These are phyloP conservation scores for Pseudogymnoascus sp. DNA, from an alignment of 2,329 filamentous ascomycete genomes.

Conservation along the genomic window DNA sequence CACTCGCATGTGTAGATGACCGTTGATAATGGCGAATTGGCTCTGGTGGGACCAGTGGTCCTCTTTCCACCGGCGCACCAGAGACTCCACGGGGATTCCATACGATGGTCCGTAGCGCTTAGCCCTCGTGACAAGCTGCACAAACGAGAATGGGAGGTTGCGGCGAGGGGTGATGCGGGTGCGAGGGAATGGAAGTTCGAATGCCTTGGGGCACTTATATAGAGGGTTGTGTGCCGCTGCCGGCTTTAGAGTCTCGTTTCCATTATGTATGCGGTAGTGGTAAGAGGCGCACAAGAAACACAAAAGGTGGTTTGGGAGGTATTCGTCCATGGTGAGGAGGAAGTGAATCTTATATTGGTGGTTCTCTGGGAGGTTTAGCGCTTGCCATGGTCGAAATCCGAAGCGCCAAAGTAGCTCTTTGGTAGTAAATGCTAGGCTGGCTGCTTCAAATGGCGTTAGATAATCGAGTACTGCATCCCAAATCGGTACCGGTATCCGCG, in stretches of 20 bases:
- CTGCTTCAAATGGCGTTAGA: constrained; percentile 38
- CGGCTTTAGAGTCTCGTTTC: constrained; percentile 45
- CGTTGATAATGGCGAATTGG: constrained; percentile 45
- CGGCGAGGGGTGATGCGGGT: constrained; percentile 46
- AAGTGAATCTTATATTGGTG: constrained; percentile 40
- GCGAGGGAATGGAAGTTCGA: constrained; percentile 36
- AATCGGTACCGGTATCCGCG: constrained; percentile 19
- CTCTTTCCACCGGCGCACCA: constrained; percentile 43
- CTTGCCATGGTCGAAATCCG: constrained; percentile 32
- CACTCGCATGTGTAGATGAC: constrained; percentile 50
- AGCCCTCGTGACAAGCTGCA: constrained; percentile 47
- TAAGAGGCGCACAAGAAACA: constrained; percentile 50
- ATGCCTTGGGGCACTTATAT: constrained; percentile 46
- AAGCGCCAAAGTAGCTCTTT: constrained; percentile 38
- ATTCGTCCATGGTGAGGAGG: constrained; percentile 40
- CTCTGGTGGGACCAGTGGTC: constrained; percentile 48
- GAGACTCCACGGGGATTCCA: constrained; percentile 38
- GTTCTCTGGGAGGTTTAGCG: constrained; percentile 36
- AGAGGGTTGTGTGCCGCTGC: constrained; percentile 47
- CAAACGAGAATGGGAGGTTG: constrained; percentile 48
- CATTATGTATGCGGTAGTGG: constrained; percentile 45
- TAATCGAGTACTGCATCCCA: constrained; percentile 38
- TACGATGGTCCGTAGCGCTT: constrained; percentile 38
- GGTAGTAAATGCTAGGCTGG: constrained; percentile 40
- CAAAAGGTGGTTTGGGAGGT: constrained; percentile 47